These are phyloP conservation scores for Thermothielavioides terrestris DNA, from an alignment of 495 filamentous ascomycete species.

Conservation along the genomic window DNA sequence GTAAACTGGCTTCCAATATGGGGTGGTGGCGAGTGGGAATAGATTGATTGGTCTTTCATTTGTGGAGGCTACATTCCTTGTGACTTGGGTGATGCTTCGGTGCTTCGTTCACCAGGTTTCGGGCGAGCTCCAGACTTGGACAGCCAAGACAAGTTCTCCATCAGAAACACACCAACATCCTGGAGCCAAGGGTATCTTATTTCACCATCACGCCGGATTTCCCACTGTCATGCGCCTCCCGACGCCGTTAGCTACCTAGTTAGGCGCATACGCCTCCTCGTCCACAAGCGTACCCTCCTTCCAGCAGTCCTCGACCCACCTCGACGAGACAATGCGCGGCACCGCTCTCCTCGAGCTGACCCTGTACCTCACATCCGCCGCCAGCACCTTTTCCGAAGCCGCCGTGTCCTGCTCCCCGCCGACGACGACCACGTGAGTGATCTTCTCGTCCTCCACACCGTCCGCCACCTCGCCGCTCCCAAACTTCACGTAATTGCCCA, in stretches of 20 bases:
- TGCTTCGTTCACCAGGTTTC: too few species aligned
- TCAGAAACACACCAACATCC: too few species aligned
- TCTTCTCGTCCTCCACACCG: constrained; percentile 35
- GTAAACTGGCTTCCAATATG: too few species aligned
- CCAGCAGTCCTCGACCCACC: constrained; percentile 80
- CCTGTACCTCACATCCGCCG: constrained; percentile 35
- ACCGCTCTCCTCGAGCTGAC: constrained; percentile 41
- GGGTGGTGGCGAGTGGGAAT: background rate
- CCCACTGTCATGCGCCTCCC: too few species aligned
- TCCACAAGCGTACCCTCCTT: constrained; percentile 68
- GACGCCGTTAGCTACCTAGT: constrained; percentile 3
- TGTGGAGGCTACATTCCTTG: background rate
- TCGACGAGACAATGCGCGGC: constrained; percentile 60
- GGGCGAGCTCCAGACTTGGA: too few species aligned
- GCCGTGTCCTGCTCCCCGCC: constrained; percentile 19
- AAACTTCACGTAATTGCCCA: constrained; percentile 50
- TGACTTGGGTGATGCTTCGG: too few species aligned
- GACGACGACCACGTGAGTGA: constrained; percentile 61
- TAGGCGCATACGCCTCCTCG: constrained; percentile 56
- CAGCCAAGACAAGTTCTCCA: too few species aligned
- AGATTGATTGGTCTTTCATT: background rate
- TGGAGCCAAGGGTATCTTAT: background rate
- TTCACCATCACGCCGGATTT: background rate
- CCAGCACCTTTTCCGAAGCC: constrained; percentile 21
- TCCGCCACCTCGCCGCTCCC: constrained; percentile 49